phyloP scores from a whole-genome alignment of 1,139 yeast species.

The Candida glucosophila region DNA sequence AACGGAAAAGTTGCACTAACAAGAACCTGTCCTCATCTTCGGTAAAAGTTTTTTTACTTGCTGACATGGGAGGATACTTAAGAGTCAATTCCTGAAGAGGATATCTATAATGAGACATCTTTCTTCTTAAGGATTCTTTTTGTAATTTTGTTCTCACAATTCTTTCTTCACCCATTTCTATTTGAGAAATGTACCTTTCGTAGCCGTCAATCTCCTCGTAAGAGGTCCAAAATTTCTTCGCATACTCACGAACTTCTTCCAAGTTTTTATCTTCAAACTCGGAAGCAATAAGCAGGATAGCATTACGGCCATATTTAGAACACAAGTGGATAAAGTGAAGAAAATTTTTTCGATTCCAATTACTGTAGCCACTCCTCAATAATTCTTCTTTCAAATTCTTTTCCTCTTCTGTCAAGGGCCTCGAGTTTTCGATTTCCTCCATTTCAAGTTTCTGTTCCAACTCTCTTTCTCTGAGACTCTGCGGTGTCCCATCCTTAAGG shows the following conservation, averaged over 20 bases:
- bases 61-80: constrained; percentile 52
- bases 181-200: constrained; percentile 56
- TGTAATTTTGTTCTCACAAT: constrained; percentile 49
- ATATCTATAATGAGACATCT: constrained; percentile 48
- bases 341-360: constrained; percentile 70
- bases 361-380: constrained; percentile 48
- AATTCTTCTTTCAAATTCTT: constrained; percentile 47
- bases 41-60: constrained; percentile 50
- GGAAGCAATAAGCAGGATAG: constrained; percentile 48
- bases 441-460: constrained; percentile 52
- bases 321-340: constrained; percentile 53
- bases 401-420: constrained; percentile 64
- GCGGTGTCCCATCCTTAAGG: constrained; percentile 32
- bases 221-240: constrained; percentile 58
- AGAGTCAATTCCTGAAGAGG: constrained; percentile 60
- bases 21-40: constrained; percentile 72
- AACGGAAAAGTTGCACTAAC: constrained; percentile 53
- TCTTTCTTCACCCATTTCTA: constrained; percentile 73
- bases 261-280: constrained; percentile 59
- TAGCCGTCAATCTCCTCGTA: constrained; percentile 63
- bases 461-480: constrained; percentile 35
- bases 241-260: constrained; percentile 64
- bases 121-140: constrained; percentile 59
- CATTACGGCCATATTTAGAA: constrained; percentile 62
- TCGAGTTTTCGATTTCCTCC: constrained; percentile 52